A percentile compares a stretch with the other conserved stretches of the same genome.
Evolutionary conservation across 352 stramenopile species (phyloP).

Genomic region (Hyaloperonospora arabidopsidis): DNA sequence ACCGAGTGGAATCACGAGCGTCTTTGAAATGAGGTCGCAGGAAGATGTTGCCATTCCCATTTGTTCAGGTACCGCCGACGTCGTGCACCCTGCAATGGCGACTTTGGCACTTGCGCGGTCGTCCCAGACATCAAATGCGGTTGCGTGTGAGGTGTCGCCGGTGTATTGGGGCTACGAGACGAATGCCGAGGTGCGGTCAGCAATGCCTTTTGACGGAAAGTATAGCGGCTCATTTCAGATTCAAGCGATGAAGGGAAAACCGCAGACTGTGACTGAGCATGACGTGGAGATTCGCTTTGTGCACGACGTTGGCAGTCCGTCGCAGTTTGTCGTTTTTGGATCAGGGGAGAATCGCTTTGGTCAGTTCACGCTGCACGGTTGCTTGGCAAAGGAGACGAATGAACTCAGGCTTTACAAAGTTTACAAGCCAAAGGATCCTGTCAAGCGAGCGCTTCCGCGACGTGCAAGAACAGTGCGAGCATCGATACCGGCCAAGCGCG

Average conservation of each 20-base stretch:
- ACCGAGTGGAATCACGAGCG: constrained; percentile 62
- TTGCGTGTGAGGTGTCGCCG: constrained; percentile 34
- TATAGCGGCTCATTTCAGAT: constrained; percentile 86
- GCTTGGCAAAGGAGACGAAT: constrained; percentile 67
- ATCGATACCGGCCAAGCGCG: constrained; percentile 26
- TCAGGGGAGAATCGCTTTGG: constrained; percentile 78
- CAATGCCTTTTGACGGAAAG: constrained; percentile 73
- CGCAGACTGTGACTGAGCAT: constrained; percentile 70
- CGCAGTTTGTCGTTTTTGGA: constrained; percentile 61
- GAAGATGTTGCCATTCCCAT: constrained; percentile 65
- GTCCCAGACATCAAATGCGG: constrained; percentile 35
- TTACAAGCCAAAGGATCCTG: constrained; percentile 78
- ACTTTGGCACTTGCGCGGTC: constrained; percentile 47
- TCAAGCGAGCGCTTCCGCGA: constrained; percentile 63
- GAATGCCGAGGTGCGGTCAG: constrained; percentile 43
- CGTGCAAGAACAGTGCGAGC: constrained; percentile 28
- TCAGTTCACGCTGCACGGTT: constrained; percentile 58
- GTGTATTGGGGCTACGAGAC: constrained; percentile 66
- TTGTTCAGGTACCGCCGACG: constrained; percentile 26
- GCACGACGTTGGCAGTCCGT: constrained; percentile 56
- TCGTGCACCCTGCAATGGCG: constrained; percentile 42
- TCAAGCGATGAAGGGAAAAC: constrained; percentile 76
- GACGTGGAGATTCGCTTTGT: constrained; percentile 78
- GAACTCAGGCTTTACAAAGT: constrained; percentile 81
- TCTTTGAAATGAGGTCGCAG: constrained; percentile 84